These are phyloP conservation scores for Dictyostelium intermedium DNA, from an alignment of 78 protist genomes.

Conservation along the genomic window DNA sequence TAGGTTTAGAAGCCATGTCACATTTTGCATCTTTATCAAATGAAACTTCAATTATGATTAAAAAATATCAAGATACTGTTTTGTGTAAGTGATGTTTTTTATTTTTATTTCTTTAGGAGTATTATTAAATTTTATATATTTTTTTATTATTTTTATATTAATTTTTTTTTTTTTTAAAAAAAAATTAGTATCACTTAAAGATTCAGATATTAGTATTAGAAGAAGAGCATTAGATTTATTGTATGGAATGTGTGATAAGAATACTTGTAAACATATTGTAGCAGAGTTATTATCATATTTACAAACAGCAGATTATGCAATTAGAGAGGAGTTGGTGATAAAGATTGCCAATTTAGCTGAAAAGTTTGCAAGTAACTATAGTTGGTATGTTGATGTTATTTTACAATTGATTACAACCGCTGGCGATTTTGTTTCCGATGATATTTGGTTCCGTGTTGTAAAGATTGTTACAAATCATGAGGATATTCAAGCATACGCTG, in stretches of 20 bases:
- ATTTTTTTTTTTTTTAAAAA: neutral
- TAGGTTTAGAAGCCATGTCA: constrained; percentile 90
- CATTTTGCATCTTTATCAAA: constrained; percentile 63
- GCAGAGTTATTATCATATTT: constrained; percentile 93
- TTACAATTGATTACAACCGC: constrained; percentile 89
- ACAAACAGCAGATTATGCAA: constrained; percentile 82
- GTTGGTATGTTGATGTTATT: constrained; percentile 97
- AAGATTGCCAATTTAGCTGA: constrained; percentile 98
- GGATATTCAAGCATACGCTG: constrained; percentile 94
- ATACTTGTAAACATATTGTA: constrained; percentile 84
- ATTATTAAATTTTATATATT: neutral
- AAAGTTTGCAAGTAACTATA: constrained; percentile 86
- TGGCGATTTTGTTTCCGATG: constrained; percentile 95
- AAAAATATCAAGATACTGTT: constrained; percentile 76
- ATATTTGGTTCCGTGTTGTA: constrained; percentile 97
- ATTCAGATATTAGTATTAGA: constrained; percentile 91
- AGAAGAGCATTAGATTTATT: constrained; percentile 95
- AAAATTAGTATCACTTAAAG: constrained; percentile 77
- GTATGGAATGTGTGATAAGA: constrained; percentile 93
- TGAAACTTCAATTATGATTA: constrained; percentile 67
- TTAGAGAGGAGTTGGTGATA: constrained; percentile 96
- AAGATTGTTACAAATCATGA: constrained; percentile 95
- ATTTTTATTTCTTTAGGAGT: no score
- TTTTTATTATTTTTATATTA: neutral
- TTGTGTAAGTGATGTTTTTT: neutral